phyloP scores from a whole-genome alignment of 2,329 filamentous ascomycete species.

The Diaporthe nobilis region DNA sequence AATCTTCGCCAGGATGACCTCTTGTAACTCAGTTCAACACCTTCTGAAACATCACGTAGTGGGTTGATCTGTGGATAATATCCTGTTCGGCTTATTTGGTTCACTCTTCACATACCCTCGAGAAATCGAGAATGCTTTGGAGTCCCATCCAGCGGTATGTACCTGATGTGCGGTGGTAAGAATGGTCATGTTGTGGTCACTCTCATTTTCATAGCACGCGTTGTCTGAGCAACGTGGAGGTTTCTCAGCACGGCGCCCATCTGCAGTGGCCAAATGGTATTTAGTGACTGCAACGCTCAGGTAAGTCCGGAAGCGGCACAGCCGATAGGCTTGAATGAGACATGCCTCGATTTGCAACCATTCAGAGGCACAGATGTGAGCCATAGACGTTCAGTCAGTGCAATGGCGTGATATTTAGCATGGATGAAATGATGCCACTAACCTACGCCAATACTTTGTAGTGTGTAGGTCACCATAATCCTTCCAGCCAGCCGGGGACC shows the following conservation, averaged over 20 bases:
- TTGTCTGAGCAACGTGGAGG: not conserved
- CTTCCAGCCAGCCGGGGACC: not conserved
- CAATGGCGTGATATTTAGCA: slow-evolving; percentile 21
- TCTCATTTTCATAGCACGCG: not conserved
- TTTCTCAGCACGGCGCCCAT: not conserved
- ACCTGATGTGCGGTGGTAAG: not conserved
- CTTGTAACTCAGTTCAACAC: not conserved
- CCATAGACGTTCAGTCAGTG: not conserved
- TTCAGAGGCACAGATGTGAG: not conserved
- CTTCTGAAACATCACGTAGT: not conserved
- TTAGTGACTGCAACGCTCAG: not conserved
- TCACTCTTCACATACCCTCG: not conserved
- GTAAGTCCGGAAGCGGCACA: slow-evolving; percentile 3
- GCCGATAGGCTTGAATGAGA: not conserved
- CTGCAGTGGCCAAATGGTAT: not conserved
- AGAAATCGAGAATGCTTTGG: too few relatives aligned
- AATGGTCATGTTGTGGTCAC: not conserved
- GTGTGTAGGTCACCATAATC: not conserved
- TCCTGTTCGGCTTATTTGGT: not conserved
- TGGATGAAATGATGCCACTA: slow-evolving; percentile 2
- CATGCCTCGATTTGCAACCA: not conserved
- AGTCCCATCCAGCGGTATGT: not conserved
- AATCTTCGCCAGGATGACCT: too few relatives aligned
- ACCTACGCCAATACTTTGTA: not conserved
- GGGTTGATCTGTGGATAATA: not conserved